These are phyloP conservation scores for Corymbia maculata DNA, from an alignment of 345 rosid genomes.

Conservation along the genomic window DNA sequence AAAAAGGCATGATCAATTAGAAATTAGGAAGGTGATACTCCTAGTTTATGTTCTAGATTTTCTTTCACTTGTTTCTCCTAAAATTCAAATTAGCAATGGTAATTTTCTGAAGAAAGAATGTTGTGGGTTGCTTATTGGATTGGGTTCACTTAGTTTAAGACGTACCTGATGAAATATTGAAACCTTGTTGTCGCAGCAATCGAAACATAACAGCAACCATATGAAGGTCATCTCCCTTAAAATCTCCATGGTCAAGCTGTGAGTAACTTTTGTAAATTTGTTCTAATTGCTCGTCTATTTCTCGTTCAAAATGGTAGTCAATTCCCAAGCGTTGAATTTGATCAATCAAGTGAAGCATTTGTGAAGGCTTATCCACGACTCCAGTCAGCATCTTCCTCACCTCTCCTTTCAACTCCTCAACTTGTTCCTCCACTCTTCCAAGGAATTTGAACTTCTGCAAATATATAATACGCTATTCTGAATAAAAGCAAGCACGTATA, in stretches of 20 bases:
- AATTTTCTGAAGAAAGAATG: background rate
- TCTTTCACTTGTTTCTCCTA: background rate
- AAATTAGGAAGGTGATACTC: background rate
- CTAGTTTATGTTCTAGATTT: background rate
- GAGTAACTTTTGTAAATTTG: background rate
- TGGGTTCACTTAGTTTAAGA: background rate
- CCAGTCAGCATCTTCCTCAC: background rate
- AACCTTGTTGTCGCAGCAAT: background rate
- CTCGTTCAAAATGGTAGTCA: conserved; percentile 29
- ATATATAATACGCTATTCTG: background rate
- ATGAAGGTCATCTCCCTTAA: background rate
- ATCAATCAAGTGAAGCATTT: conserved; percentile 12
- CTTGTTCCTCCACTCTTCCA: background rate
- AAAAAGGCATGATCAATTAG: background rate
- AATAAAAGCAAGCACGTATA: background rate
- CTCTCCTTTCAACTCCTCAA: conserved; percentile 2
- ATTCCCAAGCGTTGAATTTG: conserved; percentile 23
- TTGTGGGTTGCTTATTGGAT: background rate
- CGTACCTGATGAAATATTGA: background rate
- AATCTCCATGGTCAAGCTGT: background rate
- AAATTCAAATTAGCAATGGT: background rate
- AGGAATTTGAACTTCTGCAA: background rate
- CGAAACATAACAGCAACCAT: background rate
- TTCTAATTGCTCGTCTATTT: background rate
- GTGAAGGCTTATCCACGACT: background rate